Evolutionary conservation across 768 basidiomycete species (phyloP).

Genomic region (Boletus huronensis): DNA sequence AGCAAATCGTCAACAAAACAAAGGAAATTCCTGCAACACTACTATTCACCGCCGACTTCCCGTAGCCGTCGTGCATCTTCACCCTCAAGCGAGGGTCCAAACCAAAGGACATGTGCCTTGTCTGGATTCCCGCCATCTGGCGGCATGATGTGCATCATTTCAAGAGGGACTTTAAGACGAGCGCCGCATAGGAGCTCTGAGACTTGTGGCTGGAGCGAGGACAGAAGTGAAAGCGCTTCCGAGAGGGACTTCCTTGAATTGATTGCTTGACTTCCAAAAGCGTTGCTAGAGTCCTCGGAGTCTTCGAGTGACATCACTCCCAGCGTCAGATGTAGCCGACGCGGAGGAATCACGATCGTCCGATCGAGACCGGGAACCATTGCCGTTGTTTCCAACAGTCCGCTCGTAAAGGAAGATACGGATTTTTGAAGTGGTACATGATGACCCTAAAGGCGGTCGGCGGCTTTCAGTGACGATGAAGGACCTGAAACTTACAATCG

Average conservation of each 20-base stretch:
- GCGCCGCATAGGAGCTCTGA: conserved; percentile 35
- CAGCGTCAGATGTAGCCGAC: conserved; percentile 68
- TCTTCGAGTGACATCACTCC: conserved; percentile 64
- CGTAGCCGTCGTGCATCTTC: conserved; percentile 31
- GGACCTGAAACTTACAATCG: conserved; percentile 33
- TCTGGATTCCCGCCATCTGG: conserved; percentile 34
- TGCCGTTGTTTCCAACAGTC: conserved; percentile 22
- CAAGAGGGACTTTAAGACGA: conserved; percentile 40
- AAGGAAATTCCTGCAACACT: neutral
- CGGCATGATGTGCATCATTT: conserved; percentile 49
- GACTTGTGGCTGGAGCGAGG: conserved; percentile 38
- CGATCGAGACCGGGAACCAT: conserved; percentile 52
- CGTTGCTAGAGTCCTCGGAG: conserved; percentile 2
- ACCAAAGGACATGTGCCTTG: conserved; percentile 54
- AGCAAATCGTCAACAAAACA: conserved; percentile 3
- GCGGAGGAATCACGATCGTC: conserved; percentile 52
- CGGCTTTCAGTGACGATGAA: conserved; percentile 11
- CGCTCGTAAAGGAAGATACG: conserved; percentile 36
- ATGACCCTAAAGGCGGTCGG: conserved; percentile 33
- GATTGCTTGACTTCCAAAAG: neutral
- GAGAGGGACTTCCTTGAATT: conserved; percentile 31
- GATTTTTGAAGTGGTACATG: conserved; percentile 37
- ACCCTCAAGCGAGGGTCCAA: conserved; percentile 42
- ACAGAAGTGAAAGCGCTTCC: conserved; percentile 43
- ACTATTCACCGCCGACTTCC: conserved; percentile 35